A percentile compares a stretch with the other conserved stretches of the same genome.
phyloP scores from a whole-genome alignment of 208 protist genomes.

The Trypanosoma lewisi region DNA sequence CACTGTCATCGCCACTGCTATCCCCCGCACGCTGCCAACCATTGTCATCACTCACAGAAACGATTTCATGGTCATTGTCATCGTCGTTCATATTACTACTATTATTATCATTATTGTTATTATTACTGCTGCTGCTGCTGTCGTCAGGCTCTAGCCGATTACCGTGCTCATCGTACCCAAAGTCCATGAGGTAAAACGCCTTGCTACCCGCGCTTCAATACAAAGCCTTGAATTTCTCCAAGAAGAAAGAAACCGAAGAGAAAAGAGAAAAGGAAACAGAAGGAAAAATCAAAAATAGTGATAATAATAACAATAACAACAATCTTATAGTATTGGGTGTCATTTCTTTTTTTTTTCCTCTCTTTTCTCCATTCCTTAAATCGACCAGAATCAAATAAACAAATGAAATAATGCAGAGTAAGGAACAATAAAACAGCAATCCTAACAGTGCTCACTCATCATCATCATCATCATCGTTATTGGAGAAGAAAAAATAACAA shows the following conservation, averaged over 20 bases:
- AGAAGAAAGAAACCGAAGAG: no score
- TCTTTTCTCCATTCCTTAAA: no score
- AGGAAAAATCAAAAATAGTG: conserved; percentile 29
- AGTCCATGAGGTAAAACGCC: conserved; percentile 49
- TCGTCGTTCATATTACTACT: not conserved
- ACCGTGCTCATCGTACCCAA: conserved; percentile 72
- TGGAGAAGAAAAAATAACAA: conserved; percentile 10
- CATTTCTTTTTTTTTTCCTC: not conserved
- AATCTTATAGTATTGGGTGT: no score
- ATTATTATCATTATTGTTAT: conserved; percentile 2
- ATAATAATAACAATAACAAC: no score
- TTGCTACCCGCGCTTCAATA: not conserved
- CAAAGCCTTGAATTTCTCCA: no score
- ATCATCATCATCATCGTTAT: no score
- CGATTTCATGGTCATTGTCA: no score
- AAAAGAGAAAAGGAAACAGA: conserved; percentile 22
- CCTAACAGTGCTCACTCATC: no score
- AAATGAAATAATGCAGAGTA: no score
- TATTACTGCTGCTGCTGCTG: conserved; percentile 25
- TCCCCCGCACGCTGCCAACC: not conserved
- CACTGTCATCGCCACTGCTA: not conserved
- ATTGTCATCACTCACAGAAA: conserved; percentile 6
- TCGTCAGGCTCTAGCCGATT: conserved; percentile 34
- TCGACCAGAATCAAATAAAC: no score
- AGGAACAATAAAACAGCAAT: no score